phyloP scores from a whole-genome alignment of 176 grass and related monocot genomes.

The Cenchrus americanus region DNA sequence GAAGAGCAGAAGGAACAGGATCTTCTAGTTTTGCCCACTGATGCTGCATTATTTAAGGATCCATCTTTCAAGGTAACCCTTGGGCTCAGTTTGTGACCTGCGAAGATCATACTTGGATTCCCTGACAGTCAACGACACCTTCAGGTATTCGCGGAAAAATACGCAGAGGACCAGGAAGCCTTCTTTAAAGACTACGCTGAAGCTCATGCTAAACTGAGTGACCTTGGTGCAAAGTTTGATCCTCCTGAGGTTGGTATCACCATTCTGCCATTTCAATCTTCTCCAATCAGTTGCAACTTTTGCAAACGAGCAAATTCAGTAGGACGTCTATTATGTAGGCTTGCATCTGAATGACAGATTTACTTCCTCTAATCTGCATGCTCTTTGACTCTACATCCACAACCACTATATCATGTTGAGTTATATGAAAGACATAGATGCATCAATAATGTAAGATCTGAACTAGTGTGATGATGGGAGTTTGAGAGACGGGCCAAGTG shows the following conservation, averaged over 20 bases:
- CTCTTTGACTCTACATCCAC: too few relatives aligned
- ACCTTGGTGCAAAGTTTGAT: conserved; percentile 87
- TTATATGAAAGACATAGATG: too few relatives aligned
- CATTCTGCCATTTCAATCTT: conserved; percentile 14
- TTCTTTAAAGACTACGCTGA: conserved; percentile 96
- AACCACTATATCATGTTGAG: too few relatives aligned
- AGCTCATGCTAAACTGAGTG: conserved; percentile 96
- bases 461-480: too few relatives aligned
- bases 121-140: conserved; percentile 29
- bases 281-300: conserved; percentile 6
- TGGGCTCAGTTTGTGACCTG: conserved; percentile 1
- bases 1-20: conserved; percentile 71
- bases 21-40: conserved; percentile 87
- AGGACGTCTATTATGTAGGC: not conserved
- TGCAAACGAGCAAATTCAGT: not conserved
- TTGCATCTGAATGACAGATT: conserved; percentile 4
- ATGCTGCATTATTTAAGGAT: conserved; percentile 89
- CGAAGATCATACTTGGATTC: conserved; percentile 6
- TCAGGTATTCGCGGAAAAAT: conserved; percentile 84
- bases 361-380: not conserved
- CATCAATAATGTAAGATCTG: too few relatives aligned
- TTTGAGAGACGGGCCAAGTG: too few relatives aligned
- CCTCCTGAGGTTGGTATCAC: conserved; percentile 69
- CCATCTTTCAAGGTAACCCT: conserved; percentile 76
- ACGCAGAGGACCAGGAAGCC: conserved; percentile 71